These are phyloP conservation scores for Exophiala calicioides DNA, from an alignment of 2,329 filamentous ascomycete species.

Conservation along the genomic window DNA sequence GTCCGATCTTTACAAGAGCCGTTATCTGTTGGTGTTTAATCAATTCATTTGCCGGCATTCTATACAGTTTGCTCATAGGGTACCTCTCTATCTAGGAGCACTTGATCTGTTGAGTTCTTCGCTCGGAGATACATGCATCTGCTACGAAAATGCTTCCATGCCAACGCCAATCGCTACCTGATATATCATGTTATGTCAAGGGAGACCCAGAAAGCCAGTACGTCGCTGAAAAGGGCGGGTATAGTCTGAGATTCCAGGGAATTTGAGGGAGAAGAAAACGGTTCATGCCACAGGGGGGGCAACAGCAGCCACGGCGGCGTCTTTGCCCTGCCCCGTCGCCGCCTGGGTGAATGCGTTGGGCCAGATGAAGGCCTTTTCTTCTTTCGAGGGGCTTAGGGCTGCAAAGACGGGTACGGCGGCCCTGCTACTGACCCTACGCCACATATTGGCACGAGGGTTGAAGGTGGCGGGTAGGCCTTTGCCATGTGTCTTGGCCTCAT, in stretches of 20 bases:
- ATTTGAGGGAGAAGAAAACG: not conserved
- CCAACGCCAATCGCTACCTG: conserved; percentile 17
- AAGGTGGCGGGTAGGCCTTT: conserved; percentile 61
- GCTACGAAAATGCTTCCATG: not conserved
- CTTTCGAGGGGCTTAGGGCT: conserved; percentile 54
- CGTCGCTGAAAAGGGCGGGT: not conserved
- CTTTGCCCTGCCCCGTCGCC: conserved; percentile 33
- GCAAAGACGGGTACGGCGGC: conserved; percentile 53
- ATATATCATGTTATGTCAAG: no score
- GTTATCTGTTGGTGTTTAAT: no score
- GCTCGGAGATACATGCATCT: not conserved
- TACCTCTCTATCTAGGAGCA: conserved; percentile 12
- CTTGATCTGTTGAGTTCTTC: conserved; percentile 1
- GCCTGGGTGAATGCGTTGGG: conserved; percentile 58
- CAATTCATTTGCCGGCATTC: no score
- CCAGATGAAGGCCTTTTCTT: conserved; percentile 66
- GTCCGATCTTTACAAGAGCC: no score
- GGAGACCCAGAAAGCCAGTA: not conserved
- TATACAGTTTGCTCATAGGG: not conserved
- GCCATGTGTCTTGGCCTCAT: conserved; percentile 62
- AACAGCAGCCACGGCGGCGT: conserved; percentile 11
- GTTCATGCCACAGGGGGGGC: conserved; percentile 22
- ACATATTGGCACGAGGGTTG: conserved; percentile 69
- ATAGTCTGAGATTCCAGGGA: not conserved
- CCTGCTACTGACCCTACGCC: conserved; percentile 63